Percentiles rank a stretch among this genome's conserved stretches.
These are phyloP conservation scores for Aspergillus tanneri DNA, from an alignment of 2,329 filamentous ascomycete genomes.

Conservation along the genomic window DNA sequence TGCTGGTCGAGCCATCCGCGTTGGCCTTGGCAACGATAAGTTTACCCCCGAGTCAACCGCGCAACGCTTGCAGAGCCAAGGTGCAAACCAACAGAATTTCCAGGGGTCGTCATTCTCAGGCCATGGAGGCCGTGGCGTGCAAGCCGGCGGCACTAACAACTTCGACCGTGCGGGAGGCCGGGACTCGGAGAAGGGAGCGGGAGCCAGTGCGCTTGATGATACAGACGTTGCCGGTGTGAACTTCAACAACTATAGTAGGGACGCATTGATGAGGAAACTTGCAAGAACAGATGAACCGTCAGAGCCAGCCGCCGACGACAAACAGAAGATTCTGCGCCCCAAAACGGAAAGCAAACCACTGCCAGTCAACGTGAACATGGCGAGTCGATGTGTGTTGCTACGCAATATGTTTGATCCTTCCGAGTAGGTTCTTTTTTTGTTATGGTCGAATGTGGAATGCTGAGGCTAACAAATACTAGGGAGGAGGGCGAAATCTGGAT, in stretches of 20 bases:
- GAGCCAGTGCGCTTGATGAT: conserved; percentile 92
- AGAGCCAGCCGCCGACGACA: conserved; percentile 59
- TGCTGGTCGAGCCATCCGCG: conserved; percentile 92
- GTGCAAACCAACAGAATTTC: conserved; percentile 63
- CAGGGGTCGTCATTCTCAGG: conserved; percentile 92
- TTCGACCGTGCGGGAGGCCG: conserved; percentile 90
- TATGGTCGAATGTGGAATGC: background rate
- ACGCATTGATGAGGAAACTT: conserved; percentile 97
- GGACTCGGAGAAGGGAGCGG: conserved; percentile 82
- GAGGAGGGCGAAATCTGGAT: conserved; percentile 86
- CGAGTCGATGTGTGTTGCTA: conserved; percentile 88
- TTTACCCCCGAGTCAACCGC: conserved; percentile 97
- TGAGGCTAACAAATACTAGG: conserved; percentile 51
- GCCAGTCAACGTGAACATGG: conserved; percentile 84
- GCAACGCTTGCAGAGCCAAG: conserved; percentile 85
- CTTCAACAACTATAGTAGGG: conserved; percentile 98
- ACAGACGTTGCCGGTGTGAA: conserved; percentile 97
- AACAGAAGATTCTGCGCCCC: conserved; percentile 71
- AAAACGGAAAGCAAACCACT: conserved; percentile 76
- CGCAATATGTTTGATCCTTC: conserved; percentile 93
- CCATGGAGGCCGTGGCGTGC: conserved; percentile 79
- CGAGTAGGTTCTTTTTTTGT: conserved; percentile 64
- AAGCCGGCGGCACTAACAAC: conserved; percentile 69
- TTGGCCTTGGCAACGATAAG: conserved; percentile 99
- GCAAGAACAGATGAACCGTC: conserved; percentile 85